These are phyloP conservation scores for Chaetoceros muelleri DNA, from an alignment of 108 stramenopile species.

Conservation along the genomic window DNA sequence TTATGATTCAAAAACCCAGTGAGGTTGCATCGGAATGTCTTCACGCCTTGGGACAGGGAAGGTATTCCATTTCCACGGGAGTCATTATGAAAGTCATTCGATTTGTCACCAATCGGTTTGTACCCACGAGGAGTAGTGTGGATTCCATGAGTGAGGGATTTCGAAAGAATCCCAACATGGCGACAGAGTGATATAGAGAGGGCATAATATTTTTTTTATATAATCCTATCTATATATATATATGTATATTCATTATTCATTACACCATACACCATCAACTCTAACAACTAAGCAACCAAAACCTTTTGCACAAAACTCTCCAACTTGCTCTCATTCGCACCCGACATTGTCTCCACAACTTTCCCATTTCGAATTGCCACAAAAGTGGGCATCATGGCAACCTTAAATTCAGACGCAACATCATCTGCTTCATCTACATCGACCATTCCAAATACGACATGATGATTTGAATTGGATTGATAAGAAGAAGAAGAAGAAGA, in stretches of 20 bases:
- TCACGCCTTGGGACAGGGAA: neutral
- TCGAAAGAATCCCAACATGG: too few relatives aligned
- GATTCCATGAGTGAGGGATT: neutral
- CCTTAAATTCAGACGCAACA: conserved; percentile 34
- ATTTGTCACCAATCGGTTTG: neutral
- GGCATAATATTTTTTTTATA: too few relatives aligned
- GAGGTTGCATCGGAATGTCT: neutral
- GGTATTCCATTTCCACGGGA: neutral
- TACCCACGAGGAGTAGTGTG: neutral
- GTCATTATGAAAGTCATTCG: neutral
- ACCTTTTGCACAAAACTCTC: neutral
- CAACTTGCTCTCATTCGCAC: neutral
- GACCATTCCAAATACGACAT: conserved; percentile 26
- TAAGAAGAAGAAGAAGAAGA: too few relatives aligned
- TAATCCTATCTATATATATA: too few relatives aligned
- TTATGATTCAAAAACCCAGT: neutral
- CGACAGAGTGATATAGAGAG: too few relatives aligned
- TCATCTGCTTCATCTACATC: conserved; percentile 81
- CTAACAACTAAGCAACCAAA: too few relatives aligned
- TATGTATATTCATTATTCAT: too few relatives aligned
- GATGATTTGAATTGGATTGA: neutral
- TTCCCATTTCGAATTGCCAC: conserved; percentile 28
- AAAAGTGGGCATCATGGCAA: conserved; percentile 86
- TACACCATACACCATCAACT: too few relatives aligned
- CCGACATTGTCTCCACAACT: conserved; percentile 14